phyloP scores from a whole-genome alignment of 1,139 yeast species.

The Zygoascus sp. region DNA sequence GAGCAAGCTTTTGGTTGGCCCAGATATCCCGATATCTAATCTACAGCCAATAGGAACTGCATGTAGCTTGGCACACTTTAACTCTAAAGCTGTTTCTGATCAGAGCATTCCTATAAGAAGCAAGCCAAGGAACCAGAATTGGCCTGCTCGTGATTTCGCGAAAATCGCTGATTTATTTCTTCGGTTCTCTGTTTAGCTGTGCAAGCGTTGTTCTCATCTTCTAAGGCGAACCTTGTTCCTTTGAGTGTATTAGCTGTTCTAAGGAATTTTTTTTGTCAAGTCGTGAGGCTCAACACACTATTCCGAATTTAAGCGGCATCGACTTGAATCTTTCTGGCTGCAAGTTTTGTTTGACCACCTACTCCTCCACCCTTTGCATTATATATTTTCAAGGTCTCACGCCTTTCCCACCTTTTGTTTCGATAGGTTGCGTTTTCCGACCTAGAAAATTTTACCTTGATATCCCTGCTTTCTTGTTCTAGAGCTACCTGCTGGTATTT shows the following conservation, averaged over 20 bases:
- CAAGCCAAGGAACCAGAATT: neutral
- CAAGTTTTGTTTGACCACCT: neutral
- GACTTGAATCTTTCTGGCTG: neutral
- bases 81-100: neutral
- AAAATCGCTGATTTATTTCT: too few relatives aligned
- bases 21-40: slow-evolving; percentile 8
- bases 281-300: neutral
- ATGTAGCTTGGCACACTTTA: neutral
- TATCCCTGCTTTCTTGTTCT: neutral
- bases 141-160: too few relatives aligned
- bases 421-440: too few relatives aligned
- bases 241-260: too few relatives aligned
- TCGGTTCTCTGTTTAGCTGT: too few relatives aligned
- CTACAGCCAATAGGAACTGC: slow-evolving; percentile 12
- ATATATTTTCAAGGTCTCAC: too few relatives aligned
- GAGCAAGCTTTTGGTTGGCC: slow-evolving; percentile 7
- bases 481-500: neutral
- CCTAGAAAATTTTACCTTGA: neutral
- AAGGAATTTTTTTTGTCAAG: neutral
- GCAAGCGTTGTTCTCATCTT: too few relatives aligned
- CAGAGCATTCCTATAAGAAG: neutral
- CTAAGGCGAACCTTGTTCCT: neutral
- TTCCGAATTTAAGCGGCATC: neutral
- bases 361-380: neutral
- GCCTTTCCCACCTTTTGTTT: too few relatives aligned